Evolutionary conservation across 2,329 filamentous ascomycete species (phyloP), one percentile per base, ranked within the genome.

Genomic region (Scedosporium apiospermum): DNA sequence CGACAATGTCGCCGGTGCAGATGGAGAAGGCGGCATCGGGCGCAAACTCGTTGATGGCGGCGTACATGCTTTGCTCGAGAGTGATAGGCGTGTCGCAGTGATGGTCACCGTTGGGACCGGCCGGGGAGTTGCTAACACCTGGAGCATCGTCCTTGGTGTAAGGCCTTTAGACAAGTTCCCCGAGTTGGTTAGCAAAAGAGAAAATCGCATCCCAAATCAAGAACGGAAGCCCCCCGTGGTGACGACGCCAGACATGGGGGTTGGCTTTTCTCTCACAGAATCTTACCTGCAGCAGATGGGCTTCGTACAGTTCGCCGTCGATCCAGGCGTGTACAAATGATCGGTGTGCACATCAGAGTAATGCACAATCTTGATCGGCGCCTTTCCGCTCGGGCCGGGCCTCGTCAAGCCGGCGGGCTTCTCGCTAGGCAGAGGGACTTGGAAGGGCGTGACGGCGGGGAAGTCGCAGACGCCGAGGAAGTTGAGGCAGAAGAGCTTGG

Each of bases 331-430:
- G 68, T 87, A 87, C 10, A 77, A 73, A 5, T 77, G 78, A 65
- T 87, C 83, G 61, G 86, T 73, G 63, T 86, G 84, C 51, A 84
- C 82, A 65, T 87, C 84, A 12, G 81, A 84, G 69, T 82, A 82
- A 67, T 87, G 84, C 26, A 85, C 81, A 4, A 87, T 74, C 66
- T 80, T 78, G 65, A 85, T 68, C 5, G 82, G 79, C 4, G 72
- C 66, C 68, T 77, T 70, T 3, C 78, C 76, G 60, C 78, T 82
- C 1, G 79, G 72, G 1, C 62, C 51, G 16, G 77, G 75, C 14
- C 78, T 27, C n/a, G 46, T 14, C 6, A 44, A 14, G 7, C 68
- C 67, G 16, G 70, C 63, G 6, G 76, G 73, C 64, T 78, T 78
- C 6, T 74, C 67, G 6, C 72, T 72, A 12, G 81, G 78, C 57